A percentile compares a stretch with the other conserved stretches of the same genome.
Conservation (phyloP, 176 grass and related monocot genomes). For the maize (Zea mays) region Zm-B73-REFERENCE-NAM-5.0 NC_050097.1:36801501-36802000, state of each 20-base stretch:
- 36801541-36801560: slow-evolving; percentile 45
- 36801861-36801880: slow-evolving; percentile 67
- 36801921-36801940: slow-evolving; percentile 30
- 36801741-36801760: slow-evolving; percentile 38
- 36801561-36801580: slow-evolving; percentile 48
- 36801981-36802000: slow-evolving; percentile 30
- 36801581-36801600: slow-evolving; percentile 73
- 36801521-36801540: slow-evolving; percentile 32
- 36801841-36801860: slow-evolving; percentile 61
- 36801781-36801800: slow-evolving; percentile 72
- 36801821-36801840: slow-evolving; percentile 53
- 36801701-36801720: slow-evolving; percentile 41
- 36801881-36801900: slow-evolving; percentile 43
- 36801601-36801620: slow-evolving; percentile 50
- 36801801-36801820: slow-evolving; percentile 84
- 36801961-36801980: slow-evolving; percentile 28
- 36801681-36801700: slow-evolving; percentile 54
- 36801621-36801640: slow-evolving; percentile 40
- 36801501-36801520: slow-evolving; percentile 24
- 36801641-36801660: slow-evolving; percentile 59
- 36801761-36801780: slow-evolving; percentile 61
- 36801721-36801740: slow-evolving; percentile 42
- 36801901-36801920: slow-evolving; percentile 33
- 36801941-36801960: slow-evolving; percentile 37
- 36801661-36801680: slow-evolving; percentile 38